Evolutionary conservation across 257 asterid species (phyloP).

Genomic region (Henckelia pumila): DNA sequence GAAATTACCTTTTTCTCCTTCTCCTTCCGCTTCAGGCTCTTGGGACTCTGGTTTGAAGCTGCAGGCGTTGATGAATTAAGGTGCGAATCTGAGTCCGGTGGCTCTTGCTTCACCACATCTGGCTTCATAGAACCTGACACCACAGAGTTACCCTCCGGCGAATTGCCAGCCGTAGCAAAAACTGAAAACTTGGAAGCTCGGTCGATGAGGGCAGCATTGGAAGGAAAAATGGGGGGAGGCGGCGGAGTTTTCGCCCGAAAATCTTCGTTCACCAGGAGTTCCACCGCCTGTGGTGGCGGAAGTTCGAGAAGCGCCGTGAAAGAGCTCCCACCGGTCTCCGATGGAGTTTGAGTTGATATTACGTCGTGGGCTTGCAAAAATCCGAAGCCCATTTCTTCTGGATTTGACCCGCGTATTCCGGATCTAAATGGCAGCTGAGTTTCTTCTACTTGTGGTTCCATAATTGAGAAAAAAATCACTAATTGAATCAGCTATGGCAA

Average conservation of each 20-base stretch:
- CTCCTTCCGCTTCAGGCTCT: conserved; percentile 70
- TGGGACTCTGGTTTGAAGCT: conserved; percentile 49
- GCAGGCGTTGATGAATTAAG: conserved; percentile 57
- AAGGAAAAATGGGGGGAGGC: conserved; percentile 62
- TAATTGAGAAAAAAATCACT: conserved; percentile 13
- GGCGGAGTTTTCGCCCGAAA: conserved; percentile 36
- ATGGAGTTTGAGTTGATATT: conserved; percentile 35
- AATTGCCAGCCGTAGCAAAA: conserved; percentile 41
- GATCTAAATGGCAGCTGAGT: conserved; percentile 51
- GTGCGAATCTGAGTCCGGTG: conserved; percentile 53
- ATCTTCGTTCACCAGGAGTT: conserved; percentile 66
- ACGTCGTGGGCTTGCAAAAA: conserved; percentile 41
- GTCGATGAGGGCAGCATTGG: conserved; percentile 52
- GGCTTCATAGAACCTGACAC: conserved; percentile 32
- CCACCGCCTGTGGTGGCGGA: conserved; percentile 85
- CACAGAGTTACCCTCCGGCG: conserved; percentile 33
- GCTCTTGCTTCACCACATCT: conserved; percentile 65
- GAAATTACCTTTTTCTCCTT: conserved; percentile 71
- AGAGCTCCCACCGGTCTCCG: conserved; percentile 50
- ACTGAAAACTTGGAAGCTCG: conserved; percentile 73
- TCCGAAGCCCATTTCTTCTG: conserved; percentile 32
- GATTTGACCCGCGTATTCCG: conserved; percentile 31
- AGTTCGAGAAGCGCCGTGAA: conserved; percentile 91
- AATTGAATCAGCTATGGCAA: background rate
- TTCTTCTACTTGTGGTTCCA: conserved; percentile 36